Base-by-base conservation (phyloP, 495 filamentous ascomycete genomes). In the Astrothelium macrocarpum region DNA sequence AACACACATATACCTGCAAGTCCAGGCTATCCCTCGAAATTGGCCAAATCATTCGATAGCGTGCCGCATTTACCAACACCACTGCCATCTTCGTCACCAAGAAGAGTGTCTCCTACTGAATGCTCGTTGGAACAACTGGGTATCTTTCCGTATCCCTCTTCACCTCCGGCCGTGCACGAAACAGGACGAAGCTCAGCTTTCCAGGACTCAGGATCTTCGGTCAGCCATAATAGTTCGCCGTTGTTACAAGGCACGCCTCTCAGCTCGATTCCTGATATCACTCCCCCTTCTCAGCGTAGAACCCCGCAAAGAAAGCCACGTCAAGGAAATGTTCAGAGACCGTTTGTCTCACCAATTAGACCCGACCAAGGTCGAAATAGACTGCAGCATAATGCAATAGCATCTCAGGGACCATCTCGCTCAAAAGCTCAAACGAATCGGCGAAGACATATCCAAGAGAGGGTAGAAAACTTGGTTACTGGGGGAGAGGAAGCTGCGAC, bases 271-370 rank as follows among this genome's bases (percentile, higher is more conserved):
- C 68, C 68, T 2, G 59, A 71, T 1, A 20, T 39, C 23, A 23
- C 49, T 56, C 34, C 34, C 62, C 62, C 53, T 39, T 61, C 65
- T 20, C 60, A 53, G 12, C 62, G 67, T 1, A 60, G 23, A 20
- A 0, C 7, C 28, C 61, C 60, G 2, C 56, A 32, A n/a, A 61
- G 62, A 29, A 60, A 68, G 45, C 65, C 67, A 61, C 69, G 60
- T 31, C 70, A 60, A 26, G 58, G n/a, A n/a, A 62, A 62, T 23
- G 26, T 70, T 0, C 71, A 77, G 42, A 73, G 71, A 59, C 72
- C 72, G 18, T 77, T 78, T 63, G 65, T 74, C 3, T 64, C 75
- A 11, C 76, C 78, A 7, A 59, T 75, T 14, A 60, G 14, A 20
- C 25, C 10, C 5, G 11, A 56, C 20, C 5, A 28, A 7, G 49